Percentiles rank a stretch among this genome's conserved stretches.
These are phyloP conservation scores for Torulaspora franciscae DNA, from an alignment of 805 yeast genomes.

Conservation along the genomic window DNA sequence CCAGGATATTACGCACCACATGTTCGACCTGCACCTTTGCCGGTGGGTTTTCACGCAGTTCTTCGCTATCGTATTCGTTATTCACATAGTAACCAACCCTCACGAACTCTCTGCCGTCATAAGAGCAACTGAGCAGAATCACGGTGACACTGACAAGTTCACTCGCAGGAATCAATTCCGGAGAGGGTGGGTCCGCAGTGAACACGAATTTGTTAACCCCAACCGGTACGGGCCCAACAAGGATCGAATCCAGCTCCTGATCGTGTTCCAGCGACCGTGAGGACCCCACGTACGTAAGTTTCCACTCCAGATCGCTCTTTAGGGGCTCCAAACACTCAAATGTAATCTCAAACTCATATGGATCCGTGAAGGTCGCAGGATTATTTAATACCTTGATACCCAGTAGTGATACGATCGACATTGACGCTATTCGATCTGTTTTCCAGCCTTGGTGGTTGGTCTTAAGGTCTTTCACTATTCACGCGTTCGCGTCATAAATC, in stretches of 20 bases:
- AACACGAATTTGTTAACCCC: slow-evolving; percentile 91
- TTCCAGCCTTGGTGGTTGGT: not conserved
- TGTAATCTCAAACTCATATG: slow-evolving; percentile 95
- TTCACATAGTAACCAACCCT: slow-evolving; percentile 97
- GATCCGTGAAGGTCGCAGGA: slow-evolving; percentile 89
- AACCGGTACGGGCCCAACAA: slow-evolving; percentile 99
- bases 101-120: slow-evolving; percentile 90
- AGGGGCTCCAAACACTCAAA: slow-evolving; percentile 94
- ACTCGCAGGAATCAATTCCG: slow-evolving; percentile 92
- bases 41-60: slow-evolving; percentile 89
- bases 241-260: slow-evolving; percentile 89
- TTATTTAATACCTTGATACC: slow-evolving; percentile 91
- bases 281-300: slow-evolving; percentile 92
- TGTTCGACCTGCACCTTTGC: slow-evolving; percentile 88
- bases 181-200: slow-evolving; percentile 94
- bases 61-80: slow-evolving; percentile 93
- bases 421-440: slow-evolving; percentile 25
- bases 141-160: slow-evolving; percentile 95
- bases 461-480: not conserved
- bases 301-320: slow-evolving; percentile 88
- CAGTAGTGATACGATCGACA: slow-evolving; percentile 90
- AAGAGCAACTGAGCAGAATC: slow-evolving; percentile 85
- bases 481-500: not conserved
- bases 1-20: slow-evolving; percentile 88
- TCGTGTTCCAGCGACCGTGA: slow-evolving; percentile 93